Evolutionary conservation across 2,329 filamentous ascomycete genomes (phyloP).

Genomic region (Fusarium denticulatum): DNA sequence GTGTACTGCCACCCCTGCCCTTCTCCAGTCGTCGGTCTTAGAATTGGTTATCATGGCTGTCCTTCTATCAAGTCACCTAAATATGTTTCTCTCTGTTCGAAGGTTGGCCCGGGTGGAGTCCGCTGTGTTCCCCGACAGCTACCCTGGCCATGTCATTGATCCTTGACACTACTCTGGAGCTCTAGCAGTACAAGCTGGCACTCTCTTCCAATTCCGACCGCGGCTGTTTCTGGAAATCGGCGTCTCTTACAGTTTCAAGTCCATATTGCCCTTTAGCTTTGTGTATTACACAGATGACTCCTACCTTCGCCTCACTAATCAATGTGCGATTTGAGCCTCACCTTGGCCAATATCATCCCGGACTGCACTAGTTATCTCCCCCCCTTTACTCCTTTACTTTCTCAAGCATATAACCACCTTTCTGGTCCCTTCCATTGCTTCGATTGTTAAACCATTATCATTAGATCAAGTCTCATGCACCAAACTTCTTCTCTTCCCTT

Average conservation of each 20-base stretch:
- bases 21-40: constrained; percentile 17
- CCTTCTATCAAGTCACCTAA: constrained; percentile 14
- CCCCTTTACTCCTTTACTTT: not conserved
- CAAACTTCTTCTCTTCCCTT: constrained; percentile 17
- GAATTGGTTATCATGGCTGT: constrained; percentile 17
- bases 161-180: constrained; percentile 40
- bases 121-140: constrained; percentile 26
- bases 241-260: constrained; percentile 35
- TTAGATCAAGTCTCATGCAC: constrained; percentile 29
- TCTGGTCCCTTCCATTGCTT: constrained; percentile 1
- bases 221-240: constrained; percentile 5
- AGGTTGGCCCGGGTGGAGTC: constrained; percentile 24
- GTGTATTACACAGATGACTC: constrained; percentile 34
- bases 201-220: constrained; percentile 14
- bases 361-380: constrained; percentile 14
- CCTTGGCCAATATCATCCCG: constrained; percentile 22
- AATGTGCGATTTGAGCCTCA: constrained; percentile 46
- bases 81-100: constrained; percentile 23
- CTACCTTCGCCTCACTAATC: constrained; percentile 41
- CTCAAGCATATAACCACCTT: constrained; percentile 28
- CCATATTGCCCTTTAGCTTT: constrained; percentile 29
- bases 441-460: not conserved
- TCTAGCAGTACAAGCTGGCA: constrained; percentile 37
- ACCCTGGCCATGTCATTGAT: constrained; percentile 26
- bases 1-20: constrained; percentile 16